A percentile compares a stretch with the other conserved stretches of the same genome.
Evolutionary conservation across 1,284 basidiomycete species (phyloP).

Genomic region (Waitea zeae): DNA sequence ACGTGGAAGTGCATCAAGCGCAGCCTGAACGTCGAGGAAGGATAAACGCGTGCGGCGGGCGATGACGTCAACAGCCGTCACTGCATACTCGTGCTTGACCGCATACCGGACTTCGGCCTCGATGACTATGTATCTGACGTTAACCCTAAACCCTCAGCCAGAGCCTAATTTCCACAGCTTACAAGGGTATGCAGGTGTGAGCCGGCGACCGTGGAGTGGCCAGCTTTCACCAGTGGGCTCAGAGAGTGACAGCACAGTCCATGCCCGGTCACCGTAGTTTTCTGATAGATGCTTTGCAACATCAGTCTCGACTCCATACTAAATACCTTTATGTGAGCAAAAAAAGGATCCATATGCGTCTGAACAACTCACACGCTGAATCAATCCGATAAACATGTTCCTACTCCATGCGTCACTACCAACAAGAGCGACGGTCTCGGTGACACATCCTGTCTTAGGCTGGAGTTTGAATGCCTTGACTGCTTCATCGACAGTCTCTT

Average conservation of each 20-base stretch:
- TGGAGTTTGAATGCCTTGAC: slow-evolving; percentile 63
- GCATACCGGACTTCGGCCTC: slow-evolving; percentile 93
- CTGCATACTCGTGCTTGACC: slow-evolving; percentile 80
- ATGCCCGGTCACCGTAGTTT: slow-evolving; percentile 91
- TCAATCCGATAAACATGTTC: slow-evolving; percentile 94
- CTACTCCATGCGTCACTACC: slow-evolving; percentile 92
- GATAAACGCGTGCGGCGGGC: slow-evolving; percentile 82
- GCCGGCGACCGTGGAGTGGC: slow-evolving; percentile 76
- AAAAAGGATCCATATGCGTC: slow-evolving; percentile 3
- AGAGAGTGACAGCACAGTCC: slow-evolving; percentile 80
- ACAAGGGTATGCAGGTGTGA: slow-evolving; percentile 71
- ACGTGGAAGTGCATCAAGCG: slow-evolving; percentile 71
- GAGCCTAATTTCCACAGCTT: no score
- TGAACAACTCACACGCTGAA: slow-evolving; percentile 52
- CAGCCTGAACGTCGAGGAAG: slow-evolving; percentile 85
- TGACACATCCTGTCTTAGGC: slow-evolving; percentile 53
- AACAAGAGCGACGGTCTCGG: slow-evolving; percentile 68
- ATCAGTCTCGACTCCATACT: slow-evolving; percentile 83
- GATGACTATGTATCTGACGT: slow-evolving; percentile 34
- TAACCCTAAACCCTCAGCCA: no score
- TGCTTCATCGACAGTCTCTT: slow-evolving; percentile 87
- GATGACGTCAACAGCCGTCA: slow-evolving; percentile 82
- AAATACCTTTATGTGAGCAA: no score
- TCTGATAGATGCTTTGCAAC: slow-evolving; percentile 90
- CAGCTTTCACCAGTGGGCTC: slow-evolving; percentile 64